Evolutionary conservation across 2,329 filamentous ascomycete genomes (phyloP), one percentile per base, ranked within the genome.

Genomic region (Alternaria postmessia): DNA sequence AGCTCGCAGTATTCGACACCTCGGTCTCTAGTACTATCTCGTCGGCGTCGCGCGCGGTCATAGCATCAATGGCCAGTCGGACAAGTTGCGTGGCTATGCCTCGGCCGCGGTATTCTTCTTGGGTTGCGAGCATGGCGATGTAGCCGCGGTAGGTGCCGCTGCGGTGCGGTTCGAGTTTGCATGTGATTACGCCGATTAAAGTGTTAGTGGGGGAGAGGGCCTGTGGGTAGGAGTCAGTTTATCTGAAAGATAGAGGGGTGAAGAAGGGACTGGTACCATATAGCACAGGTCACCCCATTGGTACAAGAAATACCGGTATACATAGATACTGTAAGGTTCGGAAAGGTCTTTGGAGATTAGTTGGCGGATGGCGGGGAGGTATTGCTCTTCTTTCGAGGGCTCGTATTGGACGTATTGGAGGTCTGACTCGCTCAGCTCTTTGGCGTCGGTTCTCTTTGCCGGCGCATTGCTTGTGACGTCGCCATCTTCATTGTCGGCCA

Each of bases 241-340:
- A 38, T 22, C 32, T 20, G 42, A 32, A 3, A 9, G 42, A 7
- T 32, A 16, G n/a, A 14, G 24, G 12, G 30, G 22, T 6, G 54
- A 36, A 28, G 44, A 12, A 9, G 16, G 28, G 32, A 46, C 3
- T 18, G 24, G 36, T 81, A 94, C 93, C 89, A 98, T 92, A 80
- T 93, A 98, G 80, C 95, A 99, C n/a, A 99, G 83, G 75, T 98
- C 91, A 5, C 92, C 91, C 95, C 95, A 99, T 86, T 98, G 93
- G 76, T 96, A 97, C 18, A 99, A 83, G 73, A 99, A 99, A 79
- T 99, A 99, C 32, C 95, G 89, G 79, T 98, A 99, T 59, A 99
- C 95, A 82, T 99, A 99, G 77, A 99, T 98, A 81, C 94, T 98
- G 79, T 99, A 99, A 1, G 95, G 95, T 79, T 99, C 95, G 69